These are phyloP conservation scores for Asterophora parasitica DNA, from an alignment of 768 basidiomycete genomes.

Conservation along the genomic window DNA sequence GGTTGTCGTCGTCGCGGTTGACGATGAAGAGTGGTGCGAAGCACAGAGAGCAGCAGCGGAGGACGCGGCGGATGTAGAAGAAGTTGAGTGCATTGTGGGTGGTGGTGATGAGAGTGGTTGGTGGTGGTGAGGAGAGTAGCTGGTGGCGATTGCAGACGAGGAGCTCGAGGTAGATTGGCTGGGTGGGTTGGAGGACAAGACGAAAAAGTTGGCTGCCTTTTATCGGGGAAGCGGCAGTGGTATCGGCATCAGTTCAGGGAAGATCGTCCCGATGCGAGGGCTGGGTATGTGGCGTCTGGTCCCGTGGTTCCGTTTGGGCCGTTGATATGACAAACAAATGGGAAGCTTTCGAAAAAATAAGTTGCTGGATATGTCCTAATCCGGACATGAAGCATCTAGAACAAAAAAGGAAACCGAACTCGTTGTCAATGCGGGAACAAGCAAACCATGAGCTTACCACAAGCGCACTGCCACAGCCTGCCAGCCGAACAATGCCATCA, in stretches of 20 bases:
- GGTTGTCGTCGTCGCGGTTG: constrained; percentile 10
- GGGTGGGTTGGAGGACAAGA: constrained; percentile 18
- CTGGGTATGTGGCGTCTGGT: constrained; percentile 27
- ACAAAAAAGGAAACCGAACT: constrained; percentile 15
- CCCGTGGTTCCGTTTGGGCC: constrained; percentile 34
- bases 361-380: constrained; percentile 16
- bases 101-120: constrained; percentile 1
- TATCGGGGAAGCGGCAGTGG: constrained; percentile 22
- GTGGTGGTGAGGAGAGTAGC: constrained; percentile 7
- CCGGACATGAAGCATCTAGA: constrained; percentile 4
- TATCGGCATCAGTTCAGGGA: constrained; percentile 24
- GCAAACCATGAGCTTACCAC: constrained; percentile 7
- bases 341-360: constrained; percentile 3
- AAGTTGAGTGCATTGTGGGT: constrained; percentile 22
- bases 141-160: not conserved
- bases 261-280: constrained; percentile 22
- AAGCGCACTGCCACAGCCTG: constrained; percentile 5
- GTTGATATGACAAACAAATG: constrained; percentile 31
- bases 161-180: constrained; percentile 9
- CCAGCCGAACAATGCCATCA: constrained; percentile 1
- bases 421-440: constrained; percentile 8
- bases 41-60: constrained; percentile 10
- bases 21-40: constrained; percentile 16
- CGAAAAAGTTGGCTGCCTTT: constrained; percentile 26
- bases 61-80: constrained; percentile 15